Conservation (phyloP, 768 basidiomycete species). For the Filobasidium floriforme region DNA sequence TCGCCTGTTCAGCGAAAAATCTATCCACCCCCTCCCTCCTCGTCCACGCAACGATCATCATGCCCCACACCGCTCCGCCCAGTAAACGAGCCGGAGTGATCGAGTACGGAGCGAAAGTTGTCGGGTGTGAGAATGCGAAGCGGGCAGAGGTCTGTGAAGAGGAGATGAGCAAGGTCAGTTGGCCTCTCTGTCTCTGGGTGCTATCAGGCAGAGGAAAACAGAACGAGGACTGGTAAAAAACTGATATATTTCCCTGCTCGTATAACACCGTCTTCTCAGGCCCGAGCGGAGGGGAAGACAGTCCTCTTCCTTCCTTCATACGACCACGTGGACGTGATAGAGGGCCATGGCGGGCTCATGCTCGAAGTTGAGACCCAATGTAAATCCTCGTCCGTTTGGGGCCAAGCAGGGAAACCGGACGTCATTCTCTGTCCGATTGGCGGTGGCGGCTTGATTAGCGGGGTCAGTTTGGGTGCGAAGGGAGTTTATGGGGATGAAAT, state of each 20-base stretch:
- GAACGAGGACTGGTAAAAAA: too few species aligned
- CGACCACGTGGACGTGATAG: conserved; percentile 20
- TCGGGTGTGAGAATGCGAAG: conserved; percentile 11
- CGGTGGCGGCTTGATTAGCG: conserved; percentile 17
- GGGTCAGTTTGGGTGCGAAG: conserved; percentile 13
- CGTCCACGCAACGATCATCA: conserved; percentile 18
- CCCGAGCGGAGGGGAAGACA: conserved; percentile 8
- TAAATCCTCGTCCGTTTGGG: conserved; percentile 9
- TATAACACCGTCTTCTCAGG: too few species aligned
- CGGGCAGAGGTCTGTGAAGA: conserved; percentile 14
- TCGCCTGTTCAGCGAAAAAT: conserved; percentile 4
- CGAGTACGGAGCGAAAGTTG: conserved; percentile 12
- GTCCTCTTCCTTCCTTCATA: conserved; percentile 16
- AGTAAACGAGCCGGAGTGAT: conserved; percentile 13
- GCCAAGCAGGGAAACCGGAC: not conserved
- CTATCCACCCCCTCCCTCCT: conserved; percentile 2
- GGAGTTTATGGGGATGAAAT: conserved; percentile 10
- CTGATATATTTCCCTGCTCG: too few species aligned
- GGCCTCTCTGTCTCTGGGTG: too few species aligned
- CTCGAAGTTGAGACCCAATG: conserved; percentile 12
- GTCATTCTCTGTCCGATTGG: conserved; percentile 14
- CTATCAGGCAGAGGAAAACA: too few species aligned
- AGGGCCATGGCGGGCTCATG: conserved; percentile 15
- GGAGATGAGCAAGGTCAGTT: conserved; percentile 14
- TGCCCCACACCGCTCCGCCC: conserved; percentile 8